phyloP scores from a whole-genome alignment of 1,139 yeast genomes.

The Sugiyamaella grinbergsii region DNA sequence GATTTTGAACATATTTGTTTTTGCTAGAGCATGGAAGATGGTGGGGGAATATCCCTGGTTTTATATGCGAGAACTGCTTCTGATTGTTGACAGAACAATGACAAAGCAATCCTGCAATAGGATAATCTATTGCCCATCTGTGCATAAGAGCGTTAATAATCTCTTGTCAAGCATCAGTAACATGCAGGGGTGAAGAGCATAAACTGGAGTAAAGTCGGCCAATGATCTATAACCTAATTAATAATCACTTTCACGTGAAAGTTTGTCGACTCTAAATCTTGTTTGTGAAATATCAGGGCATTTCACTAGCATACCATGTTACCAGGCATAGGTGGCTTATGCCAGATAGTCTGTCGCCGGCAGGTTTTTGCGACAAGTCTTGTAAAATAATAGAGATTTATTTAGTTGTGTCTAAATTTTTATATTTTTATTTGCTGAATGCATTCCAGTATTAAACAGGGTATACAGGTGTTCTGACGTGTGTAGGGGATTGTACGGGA shows the following conservation, averaged over 20 bases:
- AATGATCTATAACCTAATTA: no score
- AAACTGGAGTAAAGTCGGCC: no score
- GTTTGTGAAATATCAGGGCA: constrained; percentile 52
- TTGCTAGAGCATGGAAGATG: not conserved
- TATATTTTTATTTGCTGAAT: no score
- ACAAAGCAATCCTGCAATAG: not conserved
- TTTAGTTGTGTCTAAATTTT: no score
- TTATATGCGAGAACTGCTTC: not conserved
- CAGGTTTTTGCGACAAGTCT: no score
- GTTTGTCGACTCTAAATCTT: constrained; percentile 46
- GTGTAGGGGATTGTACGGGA: no score
- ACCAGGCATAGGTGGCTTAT: constrained; percentile 55
- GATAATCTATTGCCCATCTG: not conserved
- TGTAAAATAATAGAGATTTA: no score
- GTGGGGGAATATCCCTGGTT: not conserved
- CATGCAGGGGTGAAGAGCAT: not conserved
- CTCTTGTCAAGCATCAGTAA: not conserved
- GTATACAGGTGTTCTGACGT: no score
- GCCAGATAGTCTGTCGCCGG: constrained; percentile 55
- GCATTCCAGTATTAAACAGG: no score
- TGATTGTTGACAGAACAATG: not conserved
- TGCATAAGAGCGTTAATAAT: not conserved
- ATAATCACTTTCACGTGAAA: not conserved
- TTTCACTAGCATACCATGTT: constrained; percentile 54
- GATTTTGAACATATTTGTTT: not conserved